Percentiles rank a stretch among this genome's conserved stretches.
Evolutionary conservation across 2,329 filamentous ascomycete species (phyloP).

Genomic region (Ceratocystis cubensis): DNA sequence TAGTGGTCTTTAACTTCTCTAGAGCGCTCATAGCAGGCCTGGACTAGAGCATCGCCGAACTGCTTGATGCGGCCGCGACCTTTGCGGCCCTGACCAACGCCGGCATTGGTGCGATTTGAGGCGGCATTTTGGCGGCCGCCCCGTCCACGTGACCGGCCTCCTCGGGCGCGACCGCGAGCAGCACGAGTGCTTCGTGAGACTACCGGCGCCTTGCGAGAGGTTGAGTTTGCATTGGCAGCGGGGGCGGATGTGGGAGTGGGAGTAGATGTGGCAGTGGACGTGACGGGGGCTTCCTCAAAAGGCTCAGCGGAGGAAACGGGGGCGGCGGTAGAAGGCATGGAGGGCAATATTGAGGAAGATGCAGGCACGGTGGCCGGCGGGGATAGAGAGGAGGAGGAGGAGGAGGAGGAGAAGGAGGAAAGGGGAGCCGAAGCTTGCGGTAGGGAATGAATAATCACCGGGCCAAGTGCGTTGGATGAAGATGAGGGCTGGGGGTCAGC

Average conservation of each 20-base stretch:
- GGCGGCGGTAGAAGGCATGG: slow-evolving; percentile 9
- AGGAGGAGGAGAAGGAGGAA: background rate
- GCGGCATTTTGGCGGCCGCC: slow-evolving; percentile 24
- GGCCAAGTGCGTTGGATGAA: background rate
- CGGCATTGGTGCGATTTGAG: slow-evolving; percentile 23
- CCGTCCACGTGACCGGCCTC: slow-evolving; percentile 23
- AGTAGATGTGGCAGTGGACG: background rate
- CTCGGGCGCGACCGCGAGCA: slow-evolving; percentile 24
- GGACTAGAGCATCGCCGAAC: slow-evolving; percentile 41
- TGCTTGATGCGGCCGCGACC: slow-evolving; percentile 43
- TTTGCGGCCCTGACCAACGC: slow-evolving; percentile 18
- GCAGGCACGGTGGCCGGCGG: background rate
- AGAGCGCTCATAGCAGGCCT: slow-evolving; percentile 50
- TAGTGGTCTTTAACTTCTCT: slow-evolving; percentile 54
- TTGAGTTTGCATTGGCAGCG: background rate
- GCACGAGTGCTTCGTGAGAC: slow-evolving; percentile 27
- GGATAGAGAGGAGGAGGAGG: background rate
- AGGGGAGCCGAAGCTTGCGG: background rate
- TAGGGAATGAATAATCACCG: background rate
- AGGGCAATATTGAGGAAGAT: background rate
- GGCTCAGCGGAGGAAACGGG: slow-evolving; percentile 24
- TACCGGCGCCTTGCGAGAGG: background rate
- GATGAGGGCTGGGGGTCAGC: slow-evolving; percentile 25
- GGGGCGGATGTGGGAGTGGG: background rate
- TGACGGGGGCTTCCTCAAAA: slow-evolving; percentile 21